Base-by-base conservation (phyloP, 371 early-diverging fungal species). In the Mortierella sp. region DNA sequence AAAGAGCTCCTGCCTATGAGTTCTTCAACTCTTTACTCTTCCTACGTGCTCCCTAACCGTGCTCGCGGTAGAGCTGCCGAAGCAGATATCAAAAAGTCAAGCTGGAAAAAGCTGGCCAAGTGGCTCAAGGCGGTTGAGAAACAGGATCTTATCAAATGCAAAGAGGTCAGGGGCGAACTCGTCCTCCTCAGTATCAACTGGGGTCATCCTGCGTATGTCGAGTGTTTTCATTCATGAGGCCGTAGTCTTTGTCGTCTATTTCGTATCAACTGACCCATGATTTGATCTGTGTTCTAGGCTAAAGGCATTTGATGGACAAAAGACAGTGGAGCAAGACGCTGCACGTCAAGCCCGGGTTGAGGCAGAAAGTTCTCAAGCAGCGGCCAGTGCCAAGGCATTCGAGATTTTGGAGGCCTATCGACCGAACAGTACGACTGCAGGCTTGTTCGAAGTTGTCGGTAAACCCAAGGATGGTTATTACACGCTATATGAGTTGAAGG, bases 81-180 rank as follows among this genome's bases (percentile, higher is more conserved):
- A 43, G 81, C 88, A 0, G 92, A 92, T 55, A 84, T 92, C 39
- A 92, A 92, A 65, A 86, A 85, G 61, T 92, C 92, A 7, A 86
- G 84, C 46, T 90, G 86, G 85, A 92, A 92, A 68, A 91, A 91
- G 67, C 62, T 91, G 24, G 86, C 89, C 64, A 92, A 91, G 67
- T 92, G 91, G 66, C 72, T 91, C 45, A 92, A 91, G 62, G 82
- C 80, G 1, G 87, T 87, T 55, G 92, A 92, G 51, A 91, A 91
- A 70, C 62, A 84, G 19, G 89, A 88, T 3, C 56, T 90, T 16
- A 54, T 91, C 54, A 89, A 90, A 70, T 82, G 88, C 51, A 92
- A 91, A 61, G 92, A 90, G 12, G 84, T 84, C 43, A 84, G 86
- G 21, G 90, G 91, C 2, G 92, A 92, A 38, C 66, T 80, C 18